Base-by-base conservation (phyloP, 345 rosid species). In the Eucalyptus grandis region DNA sequence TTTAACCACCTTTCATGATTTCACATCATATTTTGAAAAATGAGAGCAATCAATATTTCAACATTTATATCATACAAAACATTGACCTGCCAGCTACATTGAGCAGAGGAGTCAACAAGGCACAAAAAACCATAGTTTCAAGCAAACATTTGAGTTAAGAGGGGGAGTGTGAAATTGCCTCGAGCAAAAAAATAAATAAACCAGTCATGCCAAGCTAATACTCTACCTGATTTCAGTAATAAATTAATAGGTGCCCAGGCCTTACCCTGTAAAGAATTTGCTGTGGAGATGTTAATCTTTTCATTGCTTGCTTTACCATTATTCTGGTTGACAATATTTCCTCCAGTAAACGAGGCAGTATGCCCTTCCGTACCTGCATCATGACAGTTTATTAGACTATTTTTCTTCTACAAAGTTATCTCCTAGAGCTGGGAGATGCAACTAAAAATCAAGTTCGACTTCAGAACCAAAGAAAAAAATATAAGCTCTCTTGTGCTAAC, bases 321-420 rank as follows among this genome's bases (percentile, higher is more conserved):
- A 98, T 93, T 93, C 99, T 95, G 53, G 99, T 97, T 37, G 99
- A 95, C 90, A 97, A 91, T 93, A 98, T 97, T 95, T 98, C 99
- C 91, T 97, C 99, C 88, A 98, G 90, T 34, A 98, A 94, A 88
- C 96, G 97, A 91, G 99, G 99, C 67, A 98, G 91, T 88, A 97
- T 91, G 86, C 99, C 99, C 92, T 94, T 95, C 65, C 96, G 95
- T 62, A 93, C 93, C 99, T 98, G 93, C 86, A 87, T 30, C 56
- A 86, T 19, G 86, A 49, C 58, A 72, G 40, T 65, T 31, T 40
- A 77, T 77, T 40, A 40, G 47, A 40, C 24, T 77, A 77, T 11
- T 77, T 77, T 40, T 40, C 27, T 34, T 77, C 83, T 77, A 21
- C 27, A 77, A 77, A 77, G 46, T 40, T 77, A 77, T 77, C 47